Conservation (phyloP, 495 filamentous ascomycete genomes). For the Neurospora intermedia region DNA sequence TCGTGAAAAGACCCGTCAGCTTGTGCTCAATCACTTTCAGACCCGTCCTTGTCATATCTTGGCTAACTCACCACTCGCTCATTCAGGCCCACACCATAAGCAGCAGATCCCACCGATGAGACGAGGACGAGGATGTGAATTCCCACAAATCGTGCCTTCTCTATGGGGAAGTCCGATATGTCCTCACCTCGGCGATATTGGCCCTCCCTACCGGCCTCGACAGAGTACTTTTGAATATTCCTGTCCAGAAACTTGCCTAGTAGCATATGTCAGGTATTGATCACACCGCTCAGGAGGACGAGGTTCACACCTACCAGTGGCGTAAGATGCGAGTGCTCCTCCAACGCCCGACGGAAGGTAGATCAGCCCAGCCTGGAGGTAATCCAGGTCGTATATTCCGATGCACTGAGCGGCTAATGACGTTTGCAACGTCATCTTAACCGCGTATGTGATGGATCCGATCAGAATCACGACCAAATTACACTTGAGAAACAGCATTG, state of each 20-base stretch:
- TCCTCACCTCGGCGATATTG: background rate
- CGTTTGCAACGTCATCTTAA: slow-evolving; percentile 6
- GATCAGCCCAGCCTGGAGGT: background rate
- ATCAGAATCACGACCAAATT: background rate
- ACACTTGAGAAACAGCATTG: background rate
- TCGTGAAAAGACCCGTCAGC: background rate
- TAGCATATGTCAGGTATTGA: background rate
- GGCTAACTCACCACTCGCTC: background rate
- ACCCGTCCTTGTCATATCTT: background rate
- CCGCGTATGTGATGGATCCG: slow-evolving; percentile 7
- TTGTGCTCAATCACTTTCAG: background rate
- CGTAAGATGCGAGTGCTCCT: background rate
- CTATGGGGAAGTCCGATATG: background rate
- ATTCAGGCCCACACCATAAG: slow-evolving; percentile 5
- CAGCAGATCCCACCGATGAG: background rate
- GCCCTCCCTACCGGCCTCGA: background rate
- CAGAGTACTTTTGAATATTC: background rate
- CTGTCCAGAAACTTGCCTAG: background rate
- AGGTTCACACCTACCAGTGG: background rate
- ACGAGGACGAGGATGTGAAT: background rate
- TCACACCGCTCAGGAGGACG: background rate
- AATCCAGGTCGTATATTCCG: background rate
- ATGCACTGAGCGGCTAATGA: background rate
- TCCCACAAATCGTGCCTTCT: background rate
- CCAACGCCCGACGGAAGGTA: background rate